Evolutionary conservation across 108 stramenopile genomes (phyloP), one percentile per base, ranked within the genome.

Genomic region (Nannochloropsis salina): DNA sequence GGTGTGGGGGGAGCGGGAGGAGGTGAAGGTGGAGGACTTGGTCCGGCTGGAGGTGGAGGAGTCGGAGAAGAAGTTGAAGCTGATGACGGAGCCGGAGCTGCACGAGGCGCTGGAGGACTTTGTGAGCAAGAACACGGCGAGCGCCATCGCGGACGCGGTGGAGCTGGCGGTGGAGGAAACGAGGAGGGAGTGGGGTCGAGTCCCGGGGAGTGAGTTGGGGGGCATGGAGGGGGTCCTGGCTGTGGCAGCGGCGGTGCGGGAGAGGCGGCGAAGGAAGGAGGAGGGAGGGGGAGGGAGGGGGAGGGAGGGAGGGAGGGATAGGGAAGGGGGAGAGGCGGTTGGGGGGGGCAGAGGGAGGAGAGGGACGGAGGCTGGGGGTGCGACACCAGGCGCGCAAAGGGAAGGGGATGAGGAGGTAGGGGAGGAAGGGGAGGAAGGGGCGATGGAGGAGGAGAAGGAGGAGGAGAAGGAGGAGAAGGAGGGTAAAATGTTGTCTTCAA

Each of bases 91-190:
- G 45, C 80, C 80, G 20, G 20, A 47, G 44, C 86, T 95, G 80
- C 83, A 86, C 21, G 18, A 83, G 85, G 95, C 97, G 8, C 90
- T 97, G 61, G 93, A 96, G 47, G 93, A 94, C n/a, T 97, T 94
- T 85, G 97, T 97, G 6, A 86, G 91, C 81, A 96, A 97, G 91
- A 86, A 90, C 51, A 85, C 91, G 83, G 87, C 86, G 1, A 84
- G 86, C 43, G 93, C 95, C 80, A 93, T 96, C 82, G 82, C 89
- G 12, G 94, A 94, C 45, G 83, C 84, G 74, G 88, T 94, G 6
- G 89, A 87, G 12, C 12, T 51, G 47, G 47, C 47, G 47, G 10
- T 51, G 47, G 47, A 51, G 15, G 47, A 51, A 15, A 51, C 47
- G 47, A 51, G 47, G 47, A 51, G 47, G n/a, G 86, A 74, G n/a